phyloP scores from a whole-genome alignment of 2,329 filamentous ascomycete genomes.

The Arthrobotrys sinensis region DNA sequence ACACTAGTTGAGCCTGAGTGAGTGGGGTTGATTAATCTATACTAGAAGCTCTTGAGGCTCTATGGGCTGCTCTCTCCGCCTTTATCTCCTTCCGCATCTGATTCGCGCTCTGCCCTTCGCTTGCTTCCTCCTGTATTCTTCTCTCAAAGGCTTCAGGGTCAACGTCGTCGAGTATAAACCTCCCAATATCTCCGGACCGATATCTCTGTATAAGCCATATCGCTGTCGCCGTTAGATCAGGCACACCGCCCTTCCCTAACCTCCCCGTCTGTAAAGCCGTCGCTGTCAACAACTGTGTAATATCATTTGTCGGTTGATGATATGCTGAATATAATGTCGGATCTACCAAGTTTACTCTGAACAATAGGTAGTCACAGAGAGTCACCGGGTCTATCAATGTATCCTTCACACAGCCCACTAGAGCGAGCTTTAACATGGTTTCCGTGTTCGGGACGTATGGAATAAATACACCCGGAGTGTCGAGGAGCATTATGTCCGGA shows the following conservation, averaged over 20 bases:
- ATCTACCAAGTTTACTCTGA: slow-evolving; percentile 80
- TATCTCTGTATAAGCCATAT: slow-evolving; percentile 86
- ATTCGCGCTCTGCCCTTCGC: slow-evolving; percentile 62
- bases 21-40: slow-evolving; percentile 24
- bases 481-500: slow-evolving; percentile 80
- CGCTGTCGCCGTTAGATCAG: slow-evolving; percentile 81
- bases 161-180: slow-evolving; percentile 84
- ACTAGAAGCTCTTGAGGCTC: slow-evolving; percentile 33
- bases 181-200: slow-evolving; percentile 82
- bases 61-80: slow-evolving; percentile 63
- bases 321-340: slow-evolving; percentile 77
- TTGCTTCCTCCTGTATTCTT: slow-evolving; percentile 69
- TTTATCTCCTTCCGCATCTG: slow-evolving; percentile 62
- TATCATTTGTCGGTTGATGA: slow-evolving; percentile 83
- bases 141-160: slow-evolving; percentile 74
- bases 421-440: slow-evolving; percentile 93
- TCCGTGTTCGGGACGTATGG: slow-evolving; percentile 89
- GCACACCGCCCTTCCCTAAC: slow-evolving; percentile 79
- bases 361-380: slow-evolving; percentile 91
- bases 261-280: slow-evolving; percentile 83
- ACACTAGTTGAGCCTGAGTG: not conserved
- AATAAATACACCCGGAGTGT: slow-evolving; percentile 95
- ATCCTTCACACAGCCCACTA: slow-evolving; percentile 92
- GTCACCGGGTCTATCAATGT: slow-evolving; percentile 83
- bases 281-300: slow-evolving; percentile 78